These are phyloP conservation scores for Arctostaphylos glauca DNA, from an alignment of 148 eudicot genomes.

Conservation along the genomic window DNA sequence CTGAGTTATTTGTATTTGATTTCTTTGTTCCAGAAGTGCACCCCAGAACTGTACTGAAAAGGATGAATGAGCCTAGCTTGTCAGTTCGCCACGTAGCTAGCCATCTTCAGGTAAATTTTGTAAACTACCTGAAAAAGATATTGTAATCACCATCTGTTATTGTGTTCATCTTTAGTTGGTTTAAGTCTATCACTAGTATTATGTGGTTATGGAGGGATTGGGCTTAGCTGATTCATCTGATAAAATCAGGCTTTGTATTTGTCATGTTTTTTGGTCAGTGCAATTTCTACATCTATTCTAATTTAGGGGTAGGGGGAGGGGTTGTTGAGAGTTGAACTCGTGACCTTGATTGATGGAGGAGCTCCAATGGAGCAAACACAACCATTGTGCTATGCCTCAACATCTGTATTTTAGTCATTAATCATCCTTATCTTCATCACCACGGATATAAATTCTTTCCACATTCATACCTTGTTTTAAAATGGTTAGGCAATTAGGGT, in stretches of 20 bases:
- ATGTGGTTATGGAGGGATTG: not conserved
- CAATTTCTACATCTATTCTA: not conserved
- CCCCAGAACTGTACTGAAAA: slow-evolving; percentile 5
- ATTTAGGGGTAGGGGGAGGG: too few species aligned
- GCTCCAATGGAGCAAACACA: too few species aligned
- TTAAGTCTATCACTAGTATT: not conserved
- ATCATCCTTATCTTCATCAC: not conserved
- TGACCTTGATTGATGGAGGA: too few species aligned
- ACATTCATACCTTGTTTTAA: not conserved
- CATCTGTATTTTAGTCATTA: not conserved
- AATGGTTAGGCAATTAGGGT: not conserved
- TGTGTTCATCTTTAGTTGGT: not conserved
- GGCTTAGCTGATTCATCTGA: not conserved
- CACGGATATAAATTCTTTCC: not conserved
- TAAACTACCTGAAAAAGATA: not conserved
- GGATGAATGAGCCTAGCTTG: slow-evolving; percentile 16
- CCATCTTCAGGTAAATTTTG: slow-evolving; percentile 21
- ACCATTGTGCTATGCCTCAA: too few species aligned
- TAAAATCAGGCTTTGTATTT: not conserved
- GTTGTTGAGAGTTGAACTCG: too few species aligned
- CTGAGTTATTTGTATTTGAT: not conserved
- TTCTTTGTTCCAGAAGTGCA: slow-evolving; percentile 14
- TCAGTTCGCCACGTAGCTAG: slow-evolving; percentile 17
- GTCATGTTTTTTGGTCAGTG: not conserved
- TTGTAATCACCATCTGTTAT: not conserved